Evolutionary conservation across 1,139 yeast genomes (phyloP).

Genomic region (Diutina scorzettiae): DNA sequence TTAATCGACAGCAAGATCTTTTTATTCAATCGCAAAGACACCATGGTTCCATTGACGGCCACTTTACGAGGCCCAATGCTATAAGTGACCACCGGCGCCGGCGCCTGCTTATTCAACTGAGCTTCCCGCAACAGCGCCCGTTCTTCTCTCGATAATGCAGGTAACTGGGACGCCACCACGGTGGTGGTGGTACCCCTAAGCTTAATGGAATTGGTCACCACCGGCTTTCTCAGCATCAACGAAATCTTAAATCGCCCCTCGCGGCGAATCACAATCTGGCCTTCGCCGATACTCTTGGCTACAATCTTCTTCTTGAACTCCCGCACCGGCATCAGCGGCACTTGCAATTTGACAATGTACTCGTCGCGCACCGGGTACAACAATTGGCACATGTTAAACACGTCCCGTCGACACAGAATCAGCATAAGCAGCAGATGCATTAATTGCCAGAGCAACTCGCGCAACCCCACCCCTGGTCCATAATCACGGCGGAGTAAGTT

Average conservation of each 20-base stretch:
- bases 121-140: constrained; percentile 2
- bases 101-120: constrained; percentile 7
- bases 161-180: constrained; percentile 6
- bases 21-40: neutral
- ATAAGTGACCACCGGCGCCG: constrained; percentile 2
- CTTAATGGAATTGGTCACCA: constrained; percentile 1
- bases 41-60: constrained; percentile 1
- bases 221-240: constrained; percentile 11
- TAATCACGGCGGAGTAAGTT: constrained; percentile 56
- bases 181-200: neutral
- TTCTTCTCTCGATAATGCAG: neutral
- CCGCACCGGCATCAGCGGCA: constrained; percentile 43
- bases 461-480: constrained; percentile 51
- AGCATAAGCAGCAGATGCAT: constrained; percentile 50
- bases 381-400: constrained; percentile 57
- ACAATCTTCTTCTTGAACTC: constrained; percentile 48
- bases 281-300: constrained; percentile 39
- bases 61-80: constrained; percentile 2
- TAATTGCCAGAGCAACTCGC: constrained; percentile 54
- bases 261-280: constrained; percentile 29
- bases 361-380: constrained; percentile 55
- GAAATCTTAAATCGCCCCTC: constrained; percentile 37
- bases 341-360: constrained; percentile 45
- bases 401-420: constrained; percentile 44
- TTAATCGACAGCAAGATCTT: neutral